Percentiles rank a stretch among this genome's conserved stretches.
Conservation (phyloP, 768 basidiomycete species). For the Suillus cothurnatus region DNA sequence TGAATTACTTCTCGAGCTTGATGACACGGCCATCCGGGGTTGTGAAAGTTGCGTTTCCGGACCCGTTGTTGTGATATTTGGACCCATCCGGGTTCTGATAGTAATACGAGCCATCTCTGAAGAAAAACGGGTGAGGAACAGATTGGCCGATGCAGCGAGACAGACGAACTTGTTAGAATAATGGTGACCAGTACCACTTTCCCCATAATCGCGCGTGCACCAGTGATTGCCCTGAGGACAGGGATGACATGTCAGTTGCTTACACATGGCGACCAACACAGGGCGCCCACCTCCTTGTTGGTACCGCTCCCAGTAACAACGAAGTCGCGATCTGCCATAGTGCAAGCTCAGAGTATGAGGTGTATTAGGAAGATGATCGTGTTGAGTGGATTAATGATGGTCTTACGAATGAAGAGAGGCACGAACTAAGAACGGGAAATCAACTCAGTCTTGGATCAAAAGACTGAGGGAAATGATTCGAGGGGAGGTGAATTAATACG, state of each 20-base stretch:
- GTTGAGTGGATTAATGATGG: background rate
- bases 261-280: background rate
- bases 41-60: background rate
- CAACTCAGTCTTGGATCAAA: too few relatives aligned
- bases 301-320: background rate
- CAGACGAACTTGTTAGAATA: background rate
- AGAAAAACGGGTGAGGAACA: background rate
- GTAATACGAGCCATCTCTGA: background rate
- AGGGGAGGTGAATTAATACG: background rate
- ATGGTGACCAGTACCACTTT: background rate
- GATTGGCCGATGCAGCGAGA: background rate
- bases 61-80: background rate
- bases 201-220: background rate
- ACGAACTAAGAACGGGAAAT: background rate
- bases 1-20: background rate
- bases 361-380: background rate
- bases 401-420: background rate
- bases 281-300: background rate
- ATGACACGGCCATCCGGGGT: background rate
- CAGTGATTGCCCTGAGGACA: background rate
- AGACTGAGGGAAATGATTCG: too few relatives aligned
- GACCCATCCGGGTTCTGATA: background rate
- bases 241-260: background rate
- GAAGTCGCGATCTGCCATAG: background rate
- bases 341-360: background rate